A percentile compares a stretch with the other conserved stretches of the same genome.
Evolutionary conservation across 495 filamentous ascomycete genomes (phyloP).

Genomic region (Xylaria flabelliformis): DNA sequence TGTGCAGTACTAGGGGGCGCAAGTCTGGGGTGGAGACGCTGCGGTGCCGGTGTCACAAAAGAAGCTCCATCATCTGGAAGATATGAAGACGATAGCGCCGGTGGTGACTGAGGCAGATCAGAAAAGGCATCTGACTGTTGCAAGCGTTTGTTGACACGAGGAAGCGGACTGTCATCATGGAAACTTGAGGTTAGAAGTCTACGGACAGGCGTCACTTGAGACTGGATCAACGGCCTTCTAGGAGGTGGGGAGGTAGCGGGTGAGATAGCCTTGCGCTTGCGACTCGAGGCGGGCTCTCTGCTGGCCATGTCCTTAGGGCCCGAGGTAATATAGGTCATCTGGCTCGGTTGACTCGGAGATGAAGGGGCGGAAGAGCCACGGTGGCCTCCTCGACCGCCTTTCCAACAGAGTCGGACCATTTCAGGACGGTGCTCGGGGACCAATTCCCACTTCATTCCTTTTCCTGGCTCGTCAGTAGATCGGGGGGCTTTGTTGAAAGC

Average conservation of each 20-base stretch:
- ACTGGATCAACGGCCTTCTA: constrained; percentile 52
- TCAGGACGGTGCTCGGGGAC: constrained; percentile 80
- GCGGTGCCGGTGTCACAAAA: constrained; percentile 85
- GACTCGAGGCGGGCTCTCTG: constrained; percentile 47
- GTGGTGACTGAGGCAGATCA: constrained; percentile 66
- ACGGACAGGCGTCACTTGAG: constrained; percentile 65
- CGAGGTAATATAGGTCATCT: constrained; percentile 56
- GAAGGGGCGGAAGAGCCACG: constrained; percentile 63
- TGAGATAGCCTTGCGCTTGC: constrained; percentile 58
- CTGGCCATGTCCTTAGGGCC: constrained; percentile 55
- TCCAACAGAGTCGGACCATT: constrained; percentile 56
- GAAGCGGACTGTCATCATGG: constrained; percentile 63
- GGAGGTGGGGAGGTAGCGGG: constrained; percentile 55
- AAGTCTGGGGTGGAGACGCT: constrained; percentile 79
- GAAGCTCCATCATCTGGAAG: constrained; percentile 58
- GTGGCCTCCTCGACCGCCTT: constrained; percentile 62
- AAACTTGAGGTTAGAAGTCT: constrained; percentile 47
- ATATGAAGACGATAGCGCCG: constrained; percentile 71
- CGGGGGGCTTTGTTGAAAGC: constrained; percentile 90
- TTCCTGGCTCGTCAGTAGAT: constrained; percentile 91
- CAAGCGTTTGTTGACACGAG: constrained; percentile 51
- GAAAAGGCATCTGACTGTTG: constrained; percentile 59
- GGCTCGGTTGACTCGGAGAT: constrained; percentile 55
- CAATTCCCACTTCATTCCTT: constrained; percentile 98
- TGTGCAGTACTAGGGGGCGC: constrained; percentile 89